Percentiles rank a stretch among this genome's conserved stretches.
These are phyloP conservation scores for Sequoia sempervirens DNA, from an alignment of 75 land plant species.

Conservation along the genomic window DNA sequence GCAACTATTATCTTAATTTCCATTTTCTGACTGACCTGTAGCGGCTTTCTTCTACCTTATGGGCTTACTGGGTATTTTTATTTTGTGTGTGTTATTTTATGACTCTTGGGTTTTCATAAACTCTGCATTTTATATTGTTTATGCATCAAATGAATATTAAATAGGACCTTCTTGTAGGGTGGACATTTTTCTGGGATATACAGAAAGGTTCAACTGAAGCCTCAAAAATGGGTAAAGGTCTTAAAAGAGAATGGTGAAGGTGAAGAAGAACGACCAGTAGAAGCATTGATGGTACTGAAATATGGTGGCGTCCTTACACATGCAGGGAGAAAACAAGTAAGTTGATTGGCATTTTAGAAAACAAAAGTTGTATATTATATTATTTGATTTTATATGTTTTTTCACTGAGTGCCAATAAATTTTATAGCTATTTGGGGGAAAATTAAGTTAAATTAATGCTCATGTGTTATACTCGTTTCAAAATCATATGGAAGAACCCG, in stretches of 20 bases:
- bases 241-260: slow-evolving; percentile 71
- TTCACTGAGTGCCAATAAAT: neutral
- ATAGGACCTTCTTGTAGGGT: slow-evolving; percentile 46
- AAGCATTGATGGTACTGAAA: slow-evolving; percentile 97
- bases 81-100: neutral
- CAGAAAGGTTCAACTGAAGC: slow-evolving; percentile 96
- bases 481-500: neutral
- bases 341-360: neutral
- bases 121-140: neutral
- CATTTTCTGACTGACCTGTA: neutral
- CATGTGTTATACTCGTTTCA: neutral
- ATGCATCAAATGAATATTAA: neutral
- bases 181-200: slow-evolving; percentile 99
- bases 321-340: slow-evolving; percentile 99
- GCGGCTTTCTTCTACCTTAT: neutral
- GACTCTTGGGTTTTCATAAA: neutral
- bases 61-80: neutral
- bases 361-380: neutral
- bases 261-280: slow-evolving; percentile 91
- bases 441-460: neutral
- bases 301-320: slow-evolving; percentile 99
- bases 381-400: neutral
- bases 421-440: neutral
- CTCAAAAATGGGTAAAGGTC: slow-evolving; percentile 89
- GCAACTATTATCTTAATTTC: neutral